Base-by-base conservation (phyloP, 129 eudicot genomes). In the Scalesia atractyloides region DNA sequence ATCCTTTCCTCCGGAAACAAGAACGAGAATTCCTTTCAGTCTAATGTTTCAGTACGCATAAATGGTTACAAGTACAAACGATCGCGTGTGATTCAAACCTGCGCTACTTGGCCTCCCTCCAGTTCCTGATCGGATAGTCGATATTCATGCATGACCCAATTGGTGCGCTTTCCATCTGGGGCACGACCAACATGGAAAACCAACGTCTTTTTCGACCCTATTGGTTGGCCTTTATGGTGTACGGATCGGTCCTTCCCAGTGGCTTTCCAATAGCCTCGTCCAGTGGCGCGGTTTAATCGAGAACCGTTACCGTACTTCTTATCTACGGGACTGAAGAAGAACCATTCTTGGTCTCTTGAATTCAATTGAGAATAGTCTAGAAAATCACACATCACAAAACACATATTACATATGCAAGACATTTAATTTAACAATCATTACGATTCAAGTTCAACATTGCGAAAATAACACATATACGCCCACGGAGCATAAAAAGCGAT, bases 91-190 rank as follows among this genome's bases (percentile, higher is more conserved):
- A 77, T 52, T 70, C 73, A 46, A 74, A 91, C 97, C 95, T 88
- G 86, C 64, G 77, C 67, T 47, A 84, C 84, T 50, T 88, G 88
- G 8, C 82, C 83, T 66, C 74, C 81, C 63, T 75, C 85, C 65
- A 86, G 58, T 56, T 86, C 96, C 19, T 83, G 75, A 67, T 84
- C 91, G 5, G 69, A 66, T 11, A 89, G 91, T 73, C 96, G 46
- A 73, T 89, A 89, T 72, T 89, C 96, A 72, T 89, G 96, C 96
- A 89, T 89, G 2, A 89, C 96, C 96, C 96, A 89, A 51, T 89
- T 82, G 4, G 96, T 86, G 26, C 96, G 81, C 68, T 86, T 84
- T 37, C 96, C 96, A 73, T 76, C 86, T 0, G 96, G 96, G 43
- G 92, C 96, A 50, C 96, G 82, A 14, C 96, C 96, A 51, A 83